Evolutionary conservation across 371 early-diverging fungal genomes (phyloP), one percentile per base, ranked within the genome.

Genomic region (Dinochytrium kinnereticum): DNA sequence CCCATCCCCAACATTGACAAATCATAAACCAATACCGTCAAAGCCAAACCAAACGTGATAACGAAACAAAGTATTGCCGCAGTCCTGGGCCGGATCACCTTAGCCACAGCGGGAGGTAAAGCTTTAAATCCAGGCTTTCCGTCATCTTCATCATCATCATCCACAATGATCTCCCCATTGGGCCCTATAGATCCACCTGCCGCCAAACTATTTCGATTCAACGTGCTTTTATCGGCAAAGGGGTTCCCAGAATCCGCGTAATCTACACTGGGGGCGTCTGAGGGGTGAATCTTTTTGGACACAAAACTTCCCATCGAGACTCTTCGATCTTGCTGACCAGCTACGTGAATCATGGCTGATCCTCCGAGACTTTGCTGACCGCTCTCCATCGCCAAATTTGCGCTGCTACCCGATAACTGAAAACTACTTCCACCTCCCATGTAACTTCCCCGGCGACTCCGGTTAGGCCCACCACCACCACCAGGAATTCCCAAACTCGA

Each of bases 11-110:
- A 50, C 71, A 51, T 24, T 2, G 70, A 68, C 39, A 81, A 64
- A 51, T 76, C 77, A 51, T 76, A 73, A 7, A 78, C 53, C 17
- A 80, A 33, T 37, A 80, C 77, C 24, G 68, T 75, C 10, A 77
- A 17, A 5, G 77, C 73, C 67, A 80, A 64, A 1, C 59, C 38
- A 31, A 78, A 57, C 64, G 74, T 80, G 15, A 77, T 21, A 21
- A 68, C 37, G n/a, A 83, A 71, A 51, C 76, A 72, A 26, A 77
- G 51, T 10, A 72, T 69, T n/a, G 81, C 83, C n/a, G 79, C 65
- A n/a, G 34, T 64, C 64, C 59, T 77, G 24, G 83, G 64, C 31
- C 72, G 55, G 19, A 80, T 64, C 17, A 67, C 49, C 33, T 73
- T 64, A 26, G 76, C 72, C 0, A 81, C 49, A 76, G 76, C 79